Base-by-base conservation (phyloP, 1,284 basidiomycete species). In the Naganishia sp. region DNA sequence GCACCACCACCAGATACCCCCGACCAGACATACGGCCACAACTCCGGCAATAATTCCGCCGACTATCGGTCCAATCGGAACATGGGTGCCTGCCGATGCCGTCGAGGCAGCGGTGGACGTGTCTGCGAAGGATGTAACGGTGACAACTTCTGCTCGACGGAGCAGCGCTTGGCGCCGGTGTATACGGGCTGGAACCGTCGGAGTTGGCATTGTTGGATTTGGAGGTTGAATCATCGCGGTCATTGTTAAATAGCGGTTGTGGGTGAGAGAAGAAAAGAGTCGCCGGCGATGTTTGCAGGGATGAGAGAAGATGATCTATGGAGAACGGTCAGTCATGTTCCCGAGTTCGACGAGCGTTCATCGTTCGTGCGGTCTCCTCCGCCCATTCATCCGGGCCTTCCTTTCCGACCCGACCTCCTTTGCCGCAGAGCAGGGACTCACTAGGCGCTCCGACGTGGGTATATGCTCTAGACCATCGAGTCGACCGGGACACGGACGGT, bases 21-120 rank as follows among this genome's bases (percentile, higher is more conserved):
- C 65, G 25, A 69, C 58, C 13, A 70, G 32, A 13, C 71, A 56
- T 13, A 72, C 73, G 3, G 66, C 72, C 2, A 58, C 71, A 39
- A 74, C 65, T 9, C 73, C 73, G 32, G 71, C 73, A 10, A 74
- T 55, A 10, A 74, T 69, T 18, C 72, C 73, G n/a, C 73, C 73
- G 7, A 72, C 70, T 23, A 74, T 71, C 6, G 73, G 68, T 1
- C 69, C 73, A 41, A 61, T 42, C 23, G 58, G 58, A 4, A 61
- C 39, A 23, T 35, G 41, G 39, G 50, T 61, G 46, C 47, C 39
- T 17, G 47, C 21, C 9, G 58, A 35, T 23, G 39, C 32, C 3
- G 58, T 51, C 18, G 47, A 41, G 23, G 47, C 35, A 15, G 58
- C 58, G 15, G 58, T 51, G 18, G 58, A 50, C 11, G 47, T 39